Percentiles rank a stretch among this genome's conserved stretches.
phyloP scores from a whole-genome alignment of 2,329 filamentous ascomycete genomes.

The Epichloe baconii region DNA sequence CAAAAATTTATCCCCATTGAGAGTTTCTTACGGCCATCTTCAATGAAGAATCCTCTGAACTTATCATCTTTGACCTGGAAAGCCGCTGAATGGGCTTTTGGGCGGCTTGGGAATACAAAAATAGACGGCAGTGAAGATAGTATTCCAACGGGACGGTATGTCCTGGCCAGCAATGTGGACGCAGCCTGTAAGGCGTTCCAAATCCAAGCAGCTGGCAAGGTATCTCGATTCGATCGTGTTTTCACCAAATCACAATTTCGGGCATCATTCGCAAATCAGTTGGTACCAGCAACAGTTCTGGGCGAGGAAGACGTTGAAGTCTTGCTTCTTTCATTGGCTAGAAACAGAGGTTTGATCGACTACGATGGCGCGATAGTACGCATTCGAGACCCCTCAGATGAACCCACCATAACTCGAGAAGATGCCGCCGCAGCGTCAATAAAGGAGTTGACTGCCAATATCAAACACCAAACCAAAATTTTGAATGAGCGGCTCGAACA shows the following conservation, averaged over 20 bases:
- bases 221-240: slow-evolving; percentile 48
- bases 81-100: slow-evolving; percentile 62
- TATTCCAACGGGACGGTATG: slow-evolving; percentile 48
- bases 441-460: slow-evolving; percentile 61
- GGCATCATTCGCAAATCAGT: slow-evolving; percentile 38
- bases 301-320: slow-evolving; percentile 55
- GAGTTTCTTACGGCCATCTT: slow-evolving; percentile 50
- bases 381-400: slow-evolving; percentile 46
- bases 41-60: slow-evolving; percentile 58
- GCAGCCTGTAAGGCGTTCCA: slow-evolving; percentile 42
- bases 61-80: slow-evolving; percentile 60
- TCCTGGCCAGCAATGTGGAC: slow-evolving; percentile 51
- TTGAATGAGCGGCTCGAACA: slow-evolving; percentile 54
- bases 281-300: slow-evolving; percentile 37
- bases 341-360: slow-evolving; percentile 48
- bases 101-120: slow-evolving; percentile 51
- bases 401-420: slow-evolving; percentile 51
- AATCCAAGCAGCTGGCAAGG: slow-evolving; percentile 27
- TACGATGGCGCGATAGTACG: slow-evolving; percentile 61
- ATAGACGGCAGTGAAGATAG: slow-evolving; percentile 35
- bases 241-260: slow-evolving; percentile 55
- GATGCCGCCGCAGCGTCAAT: slow-evolving; percentile 75
- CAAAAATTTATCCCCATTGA: slow-evolving; percentile 57
- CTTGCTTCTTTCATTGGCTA: slow-evolving; percentile 53
- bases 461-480: slow-evolving; percentile 58